phyloP scores from a whole-genome alignment of 306 rosid genomes.

The Malus orientalis region DNA sequence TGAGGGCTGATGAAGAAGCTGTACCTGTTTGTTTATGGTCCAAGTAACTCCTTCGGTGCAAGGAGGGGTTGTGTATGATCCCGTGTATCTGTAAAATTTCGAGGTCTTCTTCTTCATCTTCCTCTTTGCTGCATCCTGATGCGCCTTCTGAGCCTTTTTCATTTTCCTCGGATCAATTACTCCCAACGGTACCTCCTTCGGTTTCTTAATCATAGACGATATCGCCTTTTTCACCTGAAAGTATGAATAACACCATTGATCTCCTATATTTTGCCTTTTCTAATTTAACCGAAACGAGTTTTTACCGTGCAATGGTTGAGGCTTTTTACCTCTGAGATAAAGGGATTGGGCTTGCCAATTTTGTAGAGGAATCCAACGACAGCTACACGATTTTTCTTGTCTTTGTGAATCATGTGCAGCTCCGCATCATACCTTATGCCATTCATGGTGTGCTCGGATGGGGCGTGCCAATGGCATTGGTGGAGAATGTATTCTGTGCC shows the following conservation, averaged over 20 bases:
- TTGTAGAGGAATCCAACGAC: slow-evolving; percentile 47
- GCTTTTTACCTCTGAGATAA: slow-evolving; percentile 41
- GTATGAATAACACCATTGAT: not conserved
- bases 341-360: slow-evolving; percentile 42
- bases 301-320: not conserved
- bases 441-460: slow-evolving; percentile 70
- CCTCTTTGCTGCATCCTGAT: slow-evolving; percentile 1
- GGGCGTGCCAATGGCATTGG: slow-evolving; percentile 76
- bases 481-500: slow-evolving; percentile 46
- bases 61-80: slow-evolving; percentile 77
- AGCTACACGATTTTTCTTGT: slow-evolving; percentile 20
- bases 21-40: slow-evolving; percentile 50
- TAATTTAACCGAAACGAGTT: not conserved
- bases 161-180: slow-evolving; percentile 42
- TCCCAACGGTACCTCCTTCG: slow-evolving; percentile 29
- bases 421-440: slow-evolving; percentile 64
- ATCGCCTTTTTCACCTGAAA: slow-evolving; percentile 40
- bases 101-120: slow-evolving; percentile 21
- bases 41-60: slow-evolving; percentile 72
- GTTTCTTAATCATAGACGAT: slow-evolving; percentile 15
- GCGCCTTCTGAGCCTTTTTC: slow-evolving; percentile 17
- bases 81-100: slow-evolving; percentile 53
- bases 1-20: not conserved
- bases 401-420: slow-evolving; percentile 63
- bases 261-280: not conserved